phyloP scores from a whole-genome alignment of 305 asterid species.

The Fraxinus angustifolia region DNA sequence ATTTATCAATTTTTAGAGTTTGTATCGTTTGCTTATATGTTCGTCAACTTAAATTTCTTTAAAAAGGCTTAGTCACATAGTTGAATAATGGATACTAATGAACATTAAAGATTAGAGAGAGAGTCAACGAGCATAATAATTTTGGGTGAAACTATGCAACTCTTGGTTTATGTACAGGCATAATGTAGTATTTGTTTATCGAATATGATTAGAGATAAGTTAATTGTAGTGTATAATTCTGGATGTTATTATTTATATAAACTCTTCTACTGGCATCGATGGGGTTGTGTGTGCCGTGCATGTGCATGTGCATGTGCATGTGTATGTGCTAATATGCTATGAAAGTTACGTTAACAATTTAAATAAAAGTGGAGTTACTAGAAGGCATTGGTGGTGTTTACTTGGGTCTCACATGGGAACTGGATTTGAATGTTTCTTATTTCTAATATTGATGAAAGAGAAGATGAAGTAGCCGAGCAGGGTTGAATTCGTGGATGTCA shows the following conservation, averaged over 20 bases:
- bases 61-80: neutral
- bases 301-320: neutral
- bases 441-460: neutral
- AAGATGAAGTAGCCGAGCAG: neutral
- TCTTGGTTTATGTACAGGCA: neutral
- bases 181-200: neutral
- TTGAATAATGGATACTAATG: neutral
- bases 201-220: neutral
- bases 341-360: neutral
- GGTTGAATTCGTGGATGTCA: neutral
- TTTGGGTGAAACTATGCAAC: neutral
- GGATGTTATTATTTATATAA: neutral
- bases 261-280: neutral
- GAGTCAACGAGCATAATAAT: neutral
- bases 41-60: neutral
- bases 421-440: neutral
- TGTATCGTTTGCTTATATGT: neutral
- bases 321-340: neutral
- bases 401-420: neutral
- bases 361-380: neutral
- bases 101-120: too few species aligned
- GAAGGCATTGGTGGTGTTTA: neutral
- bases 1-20: neutral
- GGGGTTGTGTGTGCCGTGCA: neutral
- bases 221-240: neutral